phyloP scores from a whole-genome alignment of 805 yeast genomes.

The Teunomyces funiuensis region DNA sequence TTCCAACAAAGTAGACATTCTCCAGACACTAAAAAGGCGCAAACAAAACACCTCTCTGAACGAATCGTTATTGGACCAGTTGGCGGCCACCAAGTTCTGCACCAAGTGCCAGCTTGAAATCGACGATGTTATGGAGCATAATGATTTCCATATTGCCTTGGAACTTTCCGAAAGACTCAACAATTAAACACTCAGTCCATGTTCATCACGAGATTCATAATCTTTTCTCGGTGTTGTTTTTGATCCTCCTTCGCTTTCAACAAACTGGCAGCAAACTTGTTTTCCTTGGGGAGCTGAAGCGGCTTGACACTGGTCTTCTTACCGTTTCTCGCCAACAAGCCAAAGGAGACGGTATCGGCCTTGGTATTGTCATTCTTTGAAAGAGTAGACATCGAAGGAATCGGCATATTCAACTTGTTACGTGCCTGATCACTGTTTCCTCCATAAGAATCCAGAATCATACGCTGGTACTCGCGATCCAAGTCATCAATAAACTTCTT shows the following conservation, averaged over 20 bases:
- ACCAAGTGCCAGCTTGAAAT: conserved; percentile 24
- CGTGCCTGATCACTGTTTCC: conserved; percentile 19
- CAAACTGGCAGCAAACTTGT: conserved; percentile 54
- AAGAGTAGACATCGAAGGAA: conserved; percentile 13
- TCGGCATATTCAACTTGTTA: conserved; percentile 26
- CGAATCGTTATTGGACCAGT: conserved; percentile 13
- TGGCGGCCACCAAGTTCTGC: conserved; percentile 24
- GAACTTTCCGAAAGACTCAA: conserved; percentile 47
- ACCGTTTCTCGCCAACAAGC: conserved; percentile 56
- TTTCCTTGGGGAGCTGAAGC: conserved; percentile 52
- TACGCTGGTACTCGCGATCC: conserved; percentile 54
- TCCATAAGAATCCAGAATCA: conserved; percentile 53
- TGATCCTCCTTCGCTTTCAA: conserved; percentile 50
- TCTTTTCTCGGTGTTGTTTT: conserved; percentile 53
- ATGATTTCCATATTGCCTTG: conserved; percentile 54
- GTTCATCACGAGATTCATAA: conserved; percentile 54
- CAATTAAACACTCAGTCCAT: conserved; percentile 23
- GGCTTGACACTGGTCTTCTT: conserved; percentile 43
- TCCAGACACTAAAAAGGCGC: conserved; percentile 8
- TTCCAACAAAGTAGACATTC: conserved; percentile 8
- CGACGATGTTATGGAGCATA: conserved; percentile 46
- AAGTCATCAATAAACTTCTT: conserved; percentile 46
- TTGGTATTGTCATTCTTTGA: neutral
- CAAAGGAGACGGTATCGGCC: conserved; percentile 40
- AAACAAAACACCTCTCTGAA: conserved; percentile 1